Percentiles rank a stretch among this genome's conserved stretches.
phyloP scores from a whole-genome alignment of 441 rosid species.

The Mallotus repandus region DNA sequence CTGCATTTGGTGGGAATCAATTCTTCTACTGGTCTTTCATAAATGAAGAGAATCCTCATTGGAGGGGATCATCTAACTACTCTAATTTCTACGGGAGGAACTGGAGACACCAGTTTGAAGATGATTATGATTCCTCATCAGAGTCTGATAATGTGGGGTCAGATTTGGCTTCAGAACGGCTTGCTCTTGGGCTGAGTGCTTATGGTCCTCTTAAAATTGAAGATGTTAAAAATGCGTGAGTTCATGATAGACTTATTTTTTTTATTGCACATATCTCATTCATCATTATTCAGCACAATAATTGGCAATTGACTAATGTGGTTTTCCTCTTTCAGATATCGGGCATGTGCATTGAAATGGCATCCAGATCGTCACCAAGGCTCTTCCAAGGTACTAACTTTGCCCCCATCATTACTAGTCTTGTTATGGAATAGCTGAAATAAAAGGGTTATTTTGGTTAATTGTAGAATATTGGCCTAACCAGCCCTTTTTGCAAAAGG shows the following conservation, averaged over 20 bases:
- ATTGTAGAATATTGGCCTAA: constrained; percentile 7
- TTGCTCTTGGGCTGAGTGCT: constrained; percentile 71
- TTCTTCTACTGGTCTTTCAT: constrained; percentile 65
- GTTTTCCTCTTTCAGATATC: constrained; percentile 48
- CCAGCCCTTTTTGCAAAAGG: not conserved
- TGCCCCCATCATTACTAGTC: constrained; percentile 7
- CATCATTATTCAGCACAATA: not conserved
- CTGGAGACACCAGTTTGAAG: constrained; percentile 41
- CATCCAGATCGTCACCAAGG: constrained; percentile 98
- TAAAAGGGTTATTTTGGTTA: not conserved
- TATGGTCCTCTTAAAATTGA: constrained; percentile 73
- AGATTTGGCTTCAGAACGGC: constrained; percentile 57
- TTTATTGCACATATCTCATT: constrained; percentile 1
- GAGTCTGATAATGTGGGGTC: constrained; percentile 40
- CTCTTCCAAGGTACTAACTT: constrained; percentile 65
- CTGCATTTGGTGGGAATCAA: constrained; percentile 59
- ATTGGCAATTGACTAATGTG: not conserved
- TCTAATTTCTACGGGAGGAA: constrained; percentile 43
- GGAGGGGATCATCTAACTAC: constrained; percentile 46
- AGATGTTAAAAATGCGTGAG: constrained; percentile 83
- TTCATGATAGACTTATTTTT: constrained; percentile 13
- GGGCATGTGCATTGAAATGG: constrained; percentile 88
- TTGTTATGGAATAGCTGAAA: not conserved
- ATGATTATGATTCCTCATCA: constrained; percentile 51
- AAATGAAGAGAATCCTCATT: constrained; percentile 46